Evolutionary conservation across 108 stramenopile genomes (phyloP).

Genomic region (Hondaea fermentalgiana): DNA sequence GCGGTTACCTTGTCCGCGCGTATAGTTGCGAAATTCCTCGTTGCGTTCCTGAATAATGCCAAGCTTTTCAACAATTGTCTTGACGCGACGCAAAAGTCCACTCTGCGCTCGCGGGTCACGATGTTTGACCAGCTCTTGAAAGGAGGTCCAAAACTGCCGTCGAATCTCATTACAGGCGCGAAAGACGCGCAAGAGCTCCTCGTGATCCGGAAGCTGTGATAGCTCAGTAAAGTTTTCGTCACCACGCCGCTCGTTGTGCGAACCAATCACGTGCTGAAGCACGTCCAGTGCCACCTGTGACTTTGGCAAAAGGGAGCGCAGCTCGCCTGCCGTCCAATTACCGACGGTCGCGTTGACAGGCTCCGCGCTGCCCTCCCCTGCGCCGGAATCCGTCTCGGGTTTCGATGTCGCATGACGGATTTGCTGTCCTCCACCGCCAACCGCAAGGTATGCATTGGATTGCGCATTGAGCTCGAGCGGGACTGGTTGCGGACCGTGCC

Average conservation of each 20-base stretch:
- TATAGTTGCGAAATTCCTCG: not conserved
- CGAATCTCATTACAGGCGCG: not conserved
- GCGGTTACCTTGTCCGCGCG: not conserved
- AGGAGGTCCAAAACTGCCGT: not conserved
- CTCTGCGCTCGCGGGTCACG: not conserved
- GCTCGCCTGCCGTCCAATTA: not conserved
- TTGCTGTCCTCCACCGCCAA: not conserved
- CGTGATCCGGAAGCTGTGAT: not conserved
- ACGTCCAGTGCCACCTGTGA: not conserved
- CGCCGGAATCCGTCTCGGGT: not conserved
- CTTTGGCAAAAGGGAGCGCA: not conserved
- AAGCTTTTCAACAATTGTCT: not conserved
- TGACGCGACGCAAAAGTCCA: not conserved
- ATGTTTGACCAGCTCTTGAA: not conserved
- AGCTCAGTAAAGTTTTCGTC: not conserved
- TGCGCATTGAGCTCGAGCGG: not conserved
- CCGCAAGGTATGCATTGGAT: not conserved
- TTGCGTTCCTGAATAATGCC: not conserved
- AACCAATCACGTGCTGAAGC: not conserved
- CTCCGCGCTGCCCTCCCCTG: too few species aligned
- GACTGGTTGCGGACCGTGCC: not conserved
- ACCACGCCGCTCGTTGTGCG: not conserved
- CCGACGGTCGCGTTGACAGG: not conserved
- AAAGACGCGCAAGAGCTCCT: conserved; percentile 4
- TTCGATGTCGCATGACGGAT: not conserved